These are phyloP conservation scores for Diphasiastrum complanatum DNA, from an alignment of 83 land plant species.

Conservation along the genomic window DNA sequence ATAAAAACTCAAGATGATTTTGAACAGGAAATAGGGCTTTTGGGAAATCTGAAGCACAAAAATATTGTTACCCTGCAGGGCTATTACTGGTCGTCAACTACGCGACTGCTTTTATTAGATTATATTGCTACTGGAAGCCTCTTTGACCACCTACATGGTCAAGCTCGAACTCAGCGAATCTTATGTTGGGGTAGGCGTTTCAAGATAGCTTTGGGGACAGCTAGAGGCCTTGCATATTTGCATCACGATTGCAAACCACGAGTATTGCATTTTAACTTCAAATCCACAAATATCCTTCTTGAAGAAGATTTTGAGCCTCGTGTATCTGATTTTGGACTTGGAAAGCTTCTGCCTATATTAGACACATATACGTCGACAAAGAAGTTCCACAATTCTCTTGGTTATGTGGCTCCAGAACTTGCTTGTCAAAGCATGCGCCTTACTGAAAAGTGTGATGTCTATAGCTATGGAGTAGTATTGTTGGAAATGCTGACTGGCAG, in stretches of 20 bases:
- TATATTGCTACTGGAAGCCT: constrained; percentile 68
- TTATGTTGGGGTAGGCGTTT: constrained; percentile 71
- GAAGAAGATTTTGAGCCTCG: constrained; percentile 71
- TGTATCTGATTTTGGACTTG: constrained; percentile 83
- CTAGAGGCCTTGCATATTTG: constrained; percentile 78
- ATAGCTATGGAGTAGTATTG: constrained; percentile 83
- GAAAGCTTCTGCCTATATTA: constrained; percentile 63
- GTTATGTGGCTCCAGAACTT: constrained; percentile 93
- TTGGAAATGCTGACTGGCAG: constrained; percentile 93
- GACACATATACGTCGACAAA: constrained; percentile 50
- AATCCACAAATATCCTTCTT: constrained; percentile 70
- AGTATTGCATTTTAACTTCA: constrained; percentile 73
- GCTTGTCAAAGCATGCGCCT: constrained; percentile 53
- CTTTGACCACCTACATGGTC: constrained; percentile 47
- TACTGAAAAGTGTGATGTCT: constrained; percentile 86
- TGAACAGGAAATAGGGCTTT: constrained; percentile 73
- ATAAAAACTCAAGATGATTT: constrained; percentile 84
- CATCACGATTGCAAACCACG: constrained; percentile 90
- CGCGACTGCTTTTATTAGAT: constrained; percentile 75
- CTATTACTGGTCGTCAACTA: constrained; percentile 87
- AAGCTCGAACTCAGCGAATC: constrained; percentile 26
- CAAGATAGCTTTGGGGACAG: constrained; percentile 70
- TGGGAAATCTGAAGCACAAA: constrained; percentile 61
- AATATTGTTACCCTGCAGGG: constrained; percentile 81
- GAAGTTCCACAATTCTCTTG: constrained; percentile 57